These are phyloP conservation scores for Exutisphaerella laricina DNA, from an alignment of 2,329 filamentous ascomycete species.

Conservation along the genomic window DNA sequence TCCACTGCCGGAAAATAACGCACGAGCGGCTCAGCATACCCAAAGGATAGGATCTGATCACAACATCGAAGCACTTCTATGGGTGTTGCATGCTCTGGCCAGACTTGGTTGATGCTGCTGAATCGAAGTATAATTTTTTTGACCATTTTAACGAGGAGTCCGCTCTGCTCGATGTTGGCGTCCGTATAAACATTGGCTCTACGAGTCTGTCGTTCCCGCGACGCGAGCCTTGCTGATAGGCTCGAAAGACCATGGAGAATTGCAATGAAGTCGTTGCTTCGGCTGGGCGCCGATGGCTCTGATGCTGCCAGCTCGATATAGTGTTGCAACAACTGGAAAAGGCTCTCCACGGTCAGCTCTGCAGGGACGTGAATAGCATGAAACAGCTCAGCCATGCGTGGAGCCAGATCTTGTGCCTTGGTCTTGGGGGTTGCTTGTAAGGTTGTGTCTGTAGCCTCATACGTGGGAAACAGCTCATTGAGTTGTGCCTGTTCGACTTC, in stretches of 20 bases:
- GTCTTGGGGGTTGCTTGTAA: conserved; percentile 1
- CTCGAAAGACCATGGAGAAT: conserved; percentile 4
- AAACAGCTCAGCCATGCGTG: conserved; percentile 21
- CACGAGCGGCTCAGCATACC: conserved; percentile 76
- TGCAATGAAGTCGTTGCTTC: conserved; percentile 6
- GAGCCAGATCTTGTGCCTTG: conserved; percentile 22
- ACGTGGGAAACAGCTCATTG: conserved; percentile 74
- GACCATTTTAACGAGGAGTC: conserved; percentile 65
- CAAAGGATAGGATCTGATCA: conserved; percentile 67
- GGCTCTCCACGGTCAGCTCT: background rate
- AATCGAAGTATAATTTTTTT: conserved; percentile 67
- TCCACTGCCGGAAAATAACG: conserved; percentile 82
- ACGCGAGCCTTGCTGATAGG: conserved; percentile 2
- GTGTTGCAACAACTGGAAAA: background rate
- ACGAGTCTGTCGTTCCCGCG: background rate
- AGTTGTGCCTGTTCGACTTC: conserved; percentile 70
- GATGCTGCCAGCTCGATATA: background rate
- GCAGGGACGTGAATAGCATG: conserved; percentile 14
- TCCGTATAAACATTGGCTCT: conserved; percentile 77
- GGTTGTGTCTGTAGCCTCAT: conserved; percentile 44
- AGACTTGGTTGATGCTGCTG: conserved; percentile 56
- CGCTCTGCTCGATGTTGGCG: conserved; percentile 67
- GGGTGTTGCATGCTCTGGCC: conserved; percentile 72
- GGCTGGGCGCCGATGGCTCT: background rate
- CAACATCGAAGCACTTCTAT: conserved; percentile 72